A percentile compares a stretch with the other conserved stretches of the same genome.
phyloP scores from a whole-genome alignment of 306 rosid species.

The Lagenaria siceraria region DNA sequence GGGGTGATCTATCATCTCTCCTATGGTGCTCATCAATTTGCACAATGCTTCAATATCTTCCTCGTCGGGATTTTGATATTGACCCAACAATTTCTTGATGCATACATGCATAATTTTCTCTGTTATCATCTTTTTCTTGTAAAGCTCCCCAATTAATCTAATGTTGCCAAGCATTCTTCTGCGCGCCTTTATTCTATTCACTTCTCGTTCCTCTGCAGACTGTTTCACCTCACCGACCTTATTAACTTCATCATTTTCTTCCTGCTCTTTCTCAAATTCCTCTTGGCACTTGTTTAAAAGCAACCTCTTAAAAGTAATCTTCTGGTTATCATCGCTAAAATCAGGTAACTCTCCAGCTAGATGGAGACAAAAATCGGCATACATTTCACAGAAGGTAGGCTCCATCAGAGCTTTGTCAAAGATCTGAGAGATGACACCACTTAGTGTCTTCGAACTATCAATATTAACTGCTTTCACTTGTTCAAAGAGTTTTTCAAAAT shows the following conservation, averaged over 20 bases:
- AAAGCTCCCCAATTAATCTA: constrained; percentile 85
- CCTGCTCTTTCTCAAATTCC: constrained; percentile 93
- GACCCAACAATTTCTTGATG: constrained; percentile 67
- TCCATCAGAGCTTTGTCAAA: constrained; percentile 95
- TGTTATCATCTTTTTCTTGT: constrained; percentile 90
- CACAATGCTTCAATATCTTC: constrained; percentile 91
- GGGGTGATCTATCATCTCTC: constrained; percentile 88
- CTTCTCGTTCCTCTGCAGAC: constrained; percentile 63
- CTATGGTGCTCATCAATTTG: constrained; percentile 92
- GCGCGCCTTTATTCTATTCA: constrained; percentile 59
- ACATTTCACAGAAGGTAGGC: constrained; percentile 99
- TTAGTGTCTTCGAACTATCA: constrained; percentile 60
- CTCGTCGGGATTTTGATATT: constrained; percentile 71
- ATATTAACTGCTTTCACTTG: constrained; percentile 86
- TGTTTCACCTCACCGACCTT: constrained; percentile 58
- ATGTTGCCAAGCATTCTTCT: constrained; percentile 96
- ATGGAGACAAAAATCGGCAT: constrained; percentile 75
- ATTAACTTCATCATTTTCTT: constrained; percentile 80
- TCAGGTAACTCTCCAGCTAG: constrained; percentile 75
- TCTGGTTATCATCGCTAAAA: constrained; percentile 64
- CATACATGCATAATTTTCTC: constrained; percentile 95
- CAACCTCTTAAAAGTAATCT: constrained; percentile 81
- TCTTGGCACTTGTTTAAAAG: constrained; percentile 91
- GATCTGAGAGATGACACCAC: constrained; percentile 85
- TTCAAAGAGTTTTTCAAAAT: constrained; percentile 82